Evolutionary conservation across 2,329 filamentous ascomycete species (phyloP), one percentile per base, ranked within the genome.

Genomic region (Microdochium nivale): DNA sequence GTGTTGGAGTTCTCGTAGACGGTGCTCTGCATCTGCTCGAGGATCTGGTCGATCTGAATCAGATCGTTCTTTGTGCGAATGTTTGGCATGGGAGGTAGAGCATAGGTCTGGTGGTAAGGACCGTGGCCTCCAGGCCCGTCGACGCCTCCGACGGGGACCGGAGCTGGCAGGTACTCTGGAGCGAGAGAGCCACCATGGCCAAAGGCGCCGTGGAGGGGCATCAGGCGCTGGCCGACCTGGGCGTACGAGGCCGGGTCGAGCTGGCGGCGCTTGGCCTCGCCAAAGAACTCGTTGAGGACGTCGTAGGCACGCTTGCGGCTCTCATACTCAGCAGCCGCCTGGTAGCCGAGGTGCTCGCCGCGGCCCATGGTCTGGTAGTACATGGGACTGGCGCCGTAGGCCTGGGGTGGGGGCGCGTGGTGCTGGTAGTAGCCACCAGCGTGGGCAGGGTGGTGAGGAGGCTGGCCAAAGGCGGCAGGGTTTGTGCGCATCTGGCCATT

Each of bases 11-110:
- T 95, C 72, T 97, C 94, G 66, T 97, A 97, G 48, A 97, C 90
- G 47, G 92, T 96, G 57, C 87, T 85, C 71, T 96, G 91, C 78
- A 97, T 92, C 71, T 96, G 90, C 71, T 96, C 90, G 51, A 99
- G 81, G 67, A 97, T 88, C 64, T 90, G 87, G 67, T 97, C 94
- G 63, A 97, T 91, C 67, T 95, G 90, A 66, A 95, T 76, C 44
- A 99, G 77, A 66, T 99, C 94, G 67, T 84, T 90, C 79, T 97
- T 96, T 48, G 91, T 96, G 64, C 92, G 85, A 52, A 95, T 79
- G 62, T 90, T 95, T 48, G 84, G 84, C 75, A 95, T 90, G 10
- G 90, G 84, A 51, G 94, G 89, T 53, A 96, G 78, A 56, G 90
- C 89, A 72, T 96, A 96, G 63, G 91, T 88, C 66, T 89, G 83